These are phyloP conservation scores for Neurospora sublineolata DNA, from an alignment of 495 filamentous ascomycete species.

Conservation along the genomic window DNA sequence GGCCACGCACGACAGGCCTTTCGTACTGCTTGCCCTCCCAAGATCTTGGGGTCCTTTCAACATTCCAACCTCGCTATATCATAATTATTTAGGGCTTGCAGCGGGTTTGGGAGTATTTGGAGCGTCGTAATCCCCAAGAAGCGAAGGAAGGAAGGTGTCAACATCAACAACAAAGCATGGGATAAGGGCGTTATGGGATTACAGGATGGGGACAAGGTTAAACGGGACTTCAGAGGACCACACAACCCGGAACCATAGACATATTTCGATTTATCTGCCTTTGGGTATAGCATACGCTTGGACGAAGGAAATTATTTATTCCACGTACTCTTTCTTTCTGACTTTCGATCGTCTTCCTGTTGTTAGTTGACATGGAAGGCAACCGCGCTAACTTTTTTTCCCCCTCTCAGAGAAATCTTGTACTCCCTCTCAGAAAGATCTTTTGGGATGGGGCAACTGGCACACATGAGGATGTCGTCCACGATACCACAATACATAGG, in stretches of 20 bases:
- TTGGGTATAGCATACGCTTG: neutral
- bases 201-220: neutral
- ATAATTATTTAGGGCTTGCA: neutral
- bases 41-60: neutral
- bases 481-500: neutral
- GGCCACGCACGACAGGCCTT: neutral
- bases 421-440: too few relatives aligned
- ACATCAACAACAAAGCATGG: neutral
- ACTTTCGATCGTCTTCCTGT: neutral
- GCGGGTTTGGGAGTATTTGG: neutral
- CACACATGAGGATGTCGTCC: too few relatives aligned
- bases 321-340: neutral
- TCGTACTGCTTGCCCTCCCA: neutral
- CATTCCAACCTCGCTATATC: neutral
- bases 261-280: neutral
- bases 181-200: neutral
- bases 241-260: neutral
- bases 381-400: too few relatives aligned
- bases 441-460: too few relatives aligned
- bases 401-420: too few relatives aligned
- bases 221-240: neutral
- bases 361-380: too few relatives aligned
- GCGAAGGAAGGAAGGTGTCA: neutral
- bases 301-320: neutral
- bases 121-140: neutral